Evolutionary conservation across 2,329 filamentous ascomycete genomes (phyloP).

Genomic region (Phoma sp.): DNA sequence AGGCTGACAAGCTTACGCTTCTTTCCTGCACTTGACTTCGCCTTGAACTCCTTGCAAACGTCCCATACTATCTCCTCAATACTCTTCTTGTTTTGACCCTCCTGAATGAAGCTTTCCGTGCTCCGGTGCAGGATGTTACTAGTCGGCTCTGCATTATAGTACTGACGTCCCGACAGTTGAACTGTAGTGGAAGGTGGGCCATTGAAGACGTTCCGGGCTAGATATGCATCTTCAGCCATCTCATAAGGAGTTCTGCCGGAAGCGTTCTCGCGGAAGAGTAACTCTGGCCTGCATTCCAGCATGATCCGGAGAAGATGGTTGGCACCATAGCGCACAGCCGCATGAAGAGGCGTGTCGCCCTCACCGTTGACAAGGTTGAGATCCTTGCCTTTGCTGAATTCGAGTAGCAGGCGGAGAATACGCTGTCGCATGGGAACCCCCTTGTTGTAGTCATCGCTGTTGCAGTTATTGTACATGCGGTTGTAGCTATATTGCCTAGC

Average conservation of each 20-base stretch:
- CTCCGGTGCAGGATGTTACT: conserved; percentile 12
- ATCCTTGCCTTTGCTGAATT: conserved; percentile 53
- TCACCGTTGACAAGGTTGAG: conserved; percentile 66
- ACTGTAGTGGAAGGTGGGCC: conserved; percentile 18
- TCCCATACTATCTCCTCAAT: conserved; percentile 42
- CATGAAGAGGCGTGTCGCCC: conserved; percentile 70
- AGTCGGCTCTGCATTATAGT: background rate
- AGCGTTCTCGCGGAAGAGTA: conserved; percentile 75
- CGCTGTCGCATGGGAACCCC: background rate
- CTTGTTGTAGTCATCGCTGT: background rate
- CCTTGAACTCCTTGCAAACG: conserved; percentile 43
- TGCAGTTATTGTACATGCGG: background rate
- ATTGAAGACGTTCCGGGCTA: conserved; percentile 43
- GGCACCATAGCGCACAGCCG: conserved; percentile 53
- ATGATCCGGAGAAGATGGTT: conserved; percentile 53
- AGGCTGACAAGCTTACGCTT: conserved; percentile 63
- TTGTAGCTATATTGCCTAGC: background rate
- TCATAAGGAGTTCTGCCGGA: conserved; percentile 77
- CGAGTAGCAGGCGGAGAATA: conserved; percentile 35
- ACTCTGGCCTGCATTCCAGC: conserved; percentile 61
- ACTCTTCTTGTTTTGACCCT: conserved; percentile 1
- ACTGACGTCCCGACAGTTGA: background rate
- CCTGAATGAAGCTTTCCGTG: conserved; percentile 28
- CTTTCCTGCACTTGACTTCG: conserved; percentile 23
- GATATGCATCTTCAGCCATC: conserved; percentile 63